A percentile compares a stretch with the other conserved stretches of the same genome.
phyloP scores from a whole-genome alignment of 163 green algal species.

The Smithsoniella earleae region DNA sequence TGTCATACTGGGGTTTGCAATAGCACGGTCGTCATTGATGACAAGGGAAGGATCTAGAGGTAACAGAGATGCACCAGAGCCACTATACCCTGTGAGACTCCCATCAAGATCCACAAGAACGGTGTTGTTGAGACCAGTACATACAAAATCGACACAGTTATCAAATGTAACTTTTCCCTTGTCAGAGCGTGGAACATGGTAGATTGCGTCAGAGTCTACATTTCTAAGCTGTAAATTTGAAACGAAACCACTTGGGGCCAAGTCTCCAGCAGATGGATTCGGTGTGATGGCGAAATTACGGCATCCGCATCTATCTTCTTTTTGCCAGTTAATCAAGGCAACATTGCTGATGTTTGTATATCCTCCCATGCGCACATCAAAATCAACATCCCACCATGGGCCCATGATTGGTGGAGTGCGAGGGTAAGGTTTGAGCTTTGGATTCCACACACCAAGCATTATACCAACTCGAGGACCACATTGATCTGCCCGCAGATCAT shows the following conservation, averaged over 20 bases:
- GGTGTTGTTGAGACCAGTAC: slow-evolving; percentile 31
- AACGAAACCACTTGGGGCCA: background rate
- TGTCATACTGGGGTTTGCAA: background rate
- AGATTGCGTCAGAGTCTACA: slow-evolving; percentile 9
- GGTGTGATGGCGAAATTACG: slow-evolving; percentile 22
- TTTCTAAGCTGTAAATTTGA: background rate
- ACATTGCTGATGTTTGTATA: slow-evolving; percentile 20
- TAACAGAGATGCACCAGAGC: background rate
- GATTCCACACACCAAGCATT: background rate
- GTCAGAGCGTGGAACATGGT: slow-evolving; percentile 29
- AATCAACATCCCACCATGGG: slow-evolving; percentile 27
- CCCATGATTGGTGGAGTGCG: slow-evolving; percentile 9
- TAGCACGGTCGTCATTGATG: background rate
- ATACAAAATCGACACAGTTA: slow-evolving; percentile 36
- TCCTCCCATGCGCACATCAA: slow-evolving; percentile 20
- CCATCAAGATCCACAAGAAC: slow-evolving; percentile 20
- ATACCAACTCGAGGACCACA: slow-evolving; percentile 26
- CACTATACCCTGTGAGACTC: background rate
- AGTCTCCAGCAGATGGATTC: slow-evolving; percentile 33
- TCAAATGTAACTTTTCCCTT: slow-evolving; percentile 4
- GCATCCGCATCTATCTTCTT: slow-evolving; percentile 23
- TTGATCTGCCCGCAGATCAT: background rate
- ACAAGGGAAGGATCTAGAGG: background rate
- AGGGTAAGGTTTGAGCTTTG: slow-evolving; percentile 1
- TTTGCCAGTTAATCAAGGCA: slow-evolving; percentile 24